Conservation (phyloP, 129 eudicot genomes). For the Flaveria sonorensis region DNA sequence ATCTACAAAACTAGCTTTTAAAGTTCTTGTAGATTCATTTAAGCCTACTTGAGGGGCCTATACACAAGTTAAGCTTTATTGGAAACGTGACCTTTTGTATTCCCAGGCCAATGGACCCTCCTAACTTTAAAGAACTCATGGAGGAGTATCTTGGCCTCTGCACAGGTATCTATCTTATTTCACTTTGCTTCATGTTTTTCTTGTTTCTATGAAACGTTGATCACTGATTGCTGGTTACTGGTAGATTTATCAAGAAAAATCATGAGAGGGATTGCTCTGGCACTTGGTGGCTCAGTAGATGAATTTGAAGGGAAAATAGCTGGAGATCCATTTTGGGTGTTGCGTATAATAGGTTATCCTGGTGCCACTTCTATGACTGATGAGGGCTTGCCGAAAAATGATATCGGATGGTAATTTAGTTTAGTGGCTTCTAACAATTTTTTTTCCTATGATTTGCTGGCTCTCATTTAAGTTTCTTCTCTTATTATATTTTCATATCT, state of each 20-base stretch:
- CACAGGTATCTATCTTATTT: conserved; percentile 52
- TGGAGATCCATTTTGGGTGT: conserved; percentile 95
- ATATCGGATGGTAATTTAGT: conserved; percentile 71
- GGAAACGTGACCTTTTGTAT: neutral
- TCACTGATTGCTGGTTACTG: conserved; percentile 2
- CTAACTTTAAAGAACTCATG: conserved; percentile 54
- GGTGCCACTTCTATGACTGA: conserved; percentile 42
- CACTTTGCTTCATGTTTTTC: conserved; percentile 2
- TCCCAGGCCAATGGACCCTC: conserved; percentile 84
- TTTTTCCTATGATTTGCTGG: neutral
- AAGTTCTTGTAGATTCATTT: neutral
- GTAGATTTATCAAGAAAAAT: conserved; percentile 80
- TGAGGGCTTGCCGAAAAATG: conserved; percentile 48
- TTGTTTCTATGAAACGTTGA: neutral
- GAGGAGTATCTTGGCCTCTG: conserved; percentile 74
- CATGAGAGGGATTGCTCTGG: conserved; percentile 87
- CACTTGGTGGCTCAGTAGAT: conserved; percentile 69
- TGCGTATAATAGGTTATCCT: conserved; percentile 90
- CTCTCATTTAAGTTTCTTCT: conserved; percentile 21
- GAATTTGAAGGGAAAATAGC: conserved; percentile 83
- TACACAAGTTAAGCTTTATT: no score
- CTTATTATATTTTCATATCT: conserved; percentile 23
- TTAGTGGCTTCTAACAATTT: neutral
- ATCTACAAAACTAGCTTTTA: neutral
- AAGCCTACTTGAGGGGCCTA: neutral